These are phyloP conservation scores for Gracilaria domingensis DNA, from an alignment of 23 red algal genomes.

Conservation along the genomic window DNA sequence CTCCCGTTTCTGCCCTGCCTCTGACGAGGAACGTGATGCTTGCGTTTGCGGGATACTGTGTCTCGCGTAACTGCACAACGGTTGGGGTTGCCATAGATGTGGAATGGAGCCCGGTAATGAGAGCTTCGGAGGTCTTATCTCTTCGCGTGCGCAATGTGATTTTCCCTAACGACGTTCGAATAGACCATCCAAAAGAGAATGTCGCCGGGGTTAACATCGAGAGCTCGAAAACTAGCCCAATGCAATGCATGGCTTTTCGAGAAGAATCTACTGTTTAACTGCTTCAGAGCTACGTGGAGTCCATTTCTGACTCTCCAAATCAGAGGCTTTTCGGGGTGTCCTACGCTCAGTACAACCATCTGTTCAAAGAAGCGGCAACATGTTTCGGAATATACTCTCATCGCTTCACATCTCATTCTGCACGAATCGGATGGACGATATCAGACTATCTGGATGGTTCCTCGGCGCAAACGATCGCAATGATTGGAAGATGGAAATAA, in stretches of 20 bases:
- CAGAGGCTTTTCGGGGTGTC: not conserved
- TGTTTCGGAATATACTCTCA: not conserved
- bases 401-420: constrained; percentile 23
- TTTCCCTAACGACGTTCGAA: not conserved
- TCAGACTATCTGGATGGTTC: constrained; percentile 5
- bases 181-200: not conserved
- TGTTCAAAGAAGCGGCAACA: constrained; percentile 3
- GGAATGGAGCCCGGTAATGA: not conserved
- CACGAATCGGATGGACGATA: constrained; percentile 23
- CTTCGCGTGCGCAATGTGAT: not conserved
- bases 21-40: no score
- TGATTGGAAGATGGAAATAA: constrained; percentile 20
- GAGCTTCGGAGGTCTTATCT: constrained; percentile 23
- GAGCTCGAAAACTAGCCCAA: not conserved
- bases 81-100: no score
- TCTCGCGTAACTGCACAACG: no score
- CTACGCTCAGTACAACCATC: not conserved
- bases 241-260: constrained; percentile 1
- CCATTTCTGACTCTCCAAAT: not conserved
- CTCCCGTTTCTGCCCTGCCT: no score
- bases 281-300: not conserved
- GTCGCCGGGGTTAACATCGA: constrained; percentile 6
- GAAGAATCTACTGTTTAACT: not conserved
- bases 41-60: no score
- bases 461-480: constrained; percentile 21